Base-by-base conservation (phyloP, 2,329 filamentous ascomycete species). In the Fusarium haematococcum region DNA sequence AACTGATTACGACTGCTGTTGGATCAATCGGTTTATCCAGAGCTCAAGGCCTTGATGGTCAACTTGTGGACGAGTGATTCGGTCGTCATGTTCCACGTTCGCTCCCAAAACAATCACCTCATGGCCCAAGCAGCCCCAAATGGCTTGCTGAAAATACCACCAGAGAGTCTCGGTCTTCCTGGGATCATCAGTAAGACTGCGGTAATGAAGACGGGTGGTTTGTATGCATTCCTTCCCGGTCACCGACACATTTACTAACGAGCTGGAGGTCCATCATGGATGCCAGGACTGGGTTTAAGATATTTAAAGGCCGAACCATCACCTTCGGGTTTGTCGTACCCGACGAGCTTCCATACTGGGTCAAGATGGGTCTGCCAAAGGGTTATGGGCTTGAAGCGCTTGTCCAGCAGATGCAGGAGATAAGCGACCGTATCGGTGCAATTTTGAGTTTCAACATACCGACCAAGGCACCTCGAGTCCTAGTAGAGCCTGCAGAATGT, bases 401-500 rank as follows among this genome's bases (percentile, higher is more conserved):
- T 45, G 41, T 45, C 20, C 41, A 45, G 41, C 41, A 45, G 41
- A 16, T 25, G 1, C 20, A 8, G 6, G 41, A 9, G 11, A 18
- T 20, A 5, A 16, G 20, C 41, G 41, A 45, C 41, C 11, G 4
- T 16, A 45, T 25, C 3, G 20, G 20, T 45, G 4, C 6, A 3
- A 45, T 25, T 8, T 45, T 11, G 13, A 45, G 13, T 45, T 45
- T 4, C 35, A 37, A 8, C 35, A 4, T 18, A 18, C 41, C 16
- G 2, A 5, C 2, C 16, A 39, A 39, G 1, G 37, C 2, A n/a
- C 4, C 37, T 10, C 18, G n/a, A 39, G 7, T 1, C 1, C 37
- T 10, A 37, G 14, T 4, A 18, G 7, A 18, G 8, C 4, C 8
- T 39, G 18, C 8, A 3, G 18, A 7, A 39, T 39, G 18, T 39